These are phyloP conservation scores for Gentiana dahurica DNA, from an alignment of 257 asterid species.

Conservation along the genomic window DNA sequence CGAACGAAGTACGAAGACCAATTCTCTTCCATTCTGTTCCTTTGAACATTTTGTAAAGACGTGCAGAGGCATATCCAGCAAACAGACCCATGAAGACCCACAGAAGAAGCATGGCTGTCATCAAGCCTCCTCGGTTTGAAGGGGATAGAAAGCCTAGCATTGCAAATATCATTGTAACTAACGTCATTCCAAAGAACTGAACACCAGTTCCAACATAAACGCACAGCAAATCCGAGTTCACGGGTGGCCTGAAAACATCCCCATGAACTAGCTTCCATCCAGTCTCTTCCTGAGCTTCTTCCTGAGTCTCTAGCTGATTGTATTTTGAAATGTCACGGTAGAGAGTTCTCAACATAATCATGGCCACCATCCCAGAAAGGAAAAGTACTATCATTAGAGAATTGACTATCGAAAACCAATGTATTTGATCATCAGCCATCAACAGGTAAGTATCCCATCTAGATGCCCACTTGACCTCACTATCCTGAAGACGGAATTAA, in stretches of 20 bases:
- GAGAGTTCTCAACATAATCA: slow-evolving; percentile 72
- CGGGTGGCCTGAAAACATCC: slow-evolving; percentile 70
- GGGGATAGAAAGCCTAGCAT: slow-evolving; percentile 69
- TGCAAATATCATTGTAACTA: slow-evolving; percentile 64
- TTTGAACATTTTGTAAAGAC: slow-evolving; percentile 68
- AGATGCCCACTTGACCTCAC: slow-evolving; percentile 81
- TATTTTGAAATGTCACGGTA: slow-evolving; percentile 70
- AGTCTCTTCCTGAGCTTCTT: slow-evolving; percentile 82
- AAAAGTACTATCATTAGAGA: slow-evolving; percentile 73
- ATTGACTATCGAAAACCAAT: slow-evolving; percentile 73
- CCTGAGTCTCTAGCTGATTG: slow-evolving; percentile 73
- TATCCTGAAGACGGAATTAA: slow-evolving; percentile 20
- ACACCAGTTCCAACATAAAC: slow-evolving; percentile 67
- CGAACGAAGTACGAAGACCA: slow-evolving; percentile 53
- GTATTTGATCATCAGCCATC: slow-evolving; percentile 79
- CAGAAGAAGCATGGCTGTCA: slow-evolving; percentile 75
- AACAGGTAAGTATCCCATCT: slow-evolving; percentile 76
- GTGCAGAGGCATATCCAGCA: slow-evolving; percentile 68
- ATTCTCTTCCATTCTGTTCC: slow-evolving; percentile 78
- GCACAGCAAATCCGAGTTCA: slow-evolving; percentile 60
- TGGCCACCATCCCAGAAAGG: slow-evolving; percentile 80
- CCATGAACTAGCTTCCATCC: slow-evolving; percentile 84
- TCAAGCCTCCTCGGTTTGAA: slow-evolving; percentile 70
- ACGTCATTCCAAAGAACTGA: slow-evolving; percentile 61
- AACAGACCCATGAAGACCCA: slow-evolving; percentile 81